Conservation (phyloP, 2,329 filamentous ascomycete species). For the Orbilia javanica region DNA sequence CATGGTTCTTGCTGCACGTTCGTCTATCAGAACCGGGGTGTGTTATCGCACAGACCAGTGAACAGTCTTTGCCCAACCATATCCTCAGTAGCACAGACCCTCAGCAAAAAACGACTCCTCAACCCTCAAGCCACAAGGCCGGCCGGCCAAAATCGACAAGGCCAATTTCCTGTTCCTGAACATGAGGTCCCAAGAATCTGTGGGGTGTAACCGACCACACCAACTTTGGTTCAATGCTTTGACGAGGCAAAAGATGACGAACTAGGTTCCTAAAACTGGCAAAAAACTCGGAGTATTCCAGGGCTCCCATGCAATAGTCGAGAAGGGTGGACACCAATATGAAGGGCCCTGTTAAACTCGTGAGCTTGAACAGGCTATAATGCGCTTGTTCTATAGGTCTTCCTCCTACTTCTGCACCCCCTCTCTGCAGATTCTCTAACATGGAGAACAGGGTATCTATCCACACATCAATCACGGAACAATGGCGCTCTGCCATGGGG, state of each 20-base stretch:
- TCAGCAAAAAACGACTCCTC: background rate
- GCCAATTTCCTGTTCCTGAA: conserved; percentile 52
- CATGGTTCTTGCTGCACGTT: conserved; percentile 24
- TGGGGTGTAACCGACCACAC: conserved; percentile 24
- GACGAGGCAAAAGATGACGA: conserved; percentile 19
- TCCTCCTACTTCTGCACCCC: conserved; percentile 29
- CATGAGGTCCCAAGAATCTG: conserved; percentile 7
- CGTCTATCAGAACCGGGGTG: conserved; percentile 15
- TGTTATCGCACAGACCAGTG: conserved; percentile 23
- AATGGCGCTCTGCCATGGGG: conserved; percentile 24
- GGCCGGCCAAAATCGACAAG: conserved; percentile 14
- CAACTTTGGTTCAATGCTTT: conserved; percentile 23
- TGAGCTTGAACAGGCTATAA: conserved; percentile 53
- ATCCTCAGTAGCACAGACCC: conserved; percentile 21
- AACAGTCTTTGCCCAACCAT: conserved; percentile 4
- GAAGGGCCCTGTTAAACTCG: conserved; percentile 4
- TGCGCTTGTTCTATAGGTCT: conserved; percentile 33
- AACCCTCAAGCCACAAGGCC: conserved; percentile 44
- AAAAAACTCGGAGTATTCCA: conserved; percentile 19
- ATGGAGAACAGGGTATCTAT: conserved; percentile 30
- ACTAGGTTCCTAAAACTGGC: conserved; percentile 43
- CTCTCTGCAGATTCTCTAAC: conserved; percentile 57
- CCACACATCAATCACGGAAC: conserved; percentile 23
- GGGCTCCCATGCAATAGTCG: background rate
- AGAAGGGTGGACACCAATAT: conserved; percentile 14